A percentile compares a stretch with the other conserved stretches of the same genome.
phyloP scores from a whole-genome alignment of 2,329 filamentous ascomycete species.

The Orbilia oligospora region DNA sequence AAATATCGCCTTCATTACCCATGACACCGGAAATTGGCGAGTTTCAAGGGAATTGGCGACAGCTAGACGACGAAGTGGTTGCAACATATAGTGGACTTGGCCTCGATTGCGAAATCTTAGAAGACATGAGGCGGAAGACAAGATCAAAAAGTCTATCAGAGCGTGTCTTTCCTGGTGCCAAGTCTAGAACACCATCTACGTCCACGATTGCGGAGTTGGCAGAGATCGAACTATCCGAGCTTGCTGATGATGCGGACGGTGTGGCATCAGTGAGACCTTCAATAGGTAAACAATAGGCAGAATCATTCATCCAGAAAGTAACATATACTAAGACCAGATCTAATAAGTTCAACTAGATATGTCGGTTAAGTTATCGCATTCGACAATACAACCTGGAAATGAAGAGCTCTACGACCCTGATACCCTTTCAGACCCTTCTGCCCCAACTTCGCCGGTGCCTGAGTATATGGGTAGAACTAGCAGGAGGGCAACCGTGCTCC shows the following conservation, averaged over 20 bases:
- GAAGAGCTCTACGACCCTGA: constrained; percentile 64
- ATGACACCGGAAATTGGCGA: constrained; percentile 60
- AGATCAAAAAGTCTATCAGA: constrained; percentile 58
- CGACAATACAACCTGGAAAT: constrained; percentile 31
- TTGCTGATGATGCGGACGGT: constrained; percentile 8
- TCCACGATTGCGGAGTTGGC: constrained; percentile 52
- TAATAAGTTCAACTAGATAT: constrained; percentile 22
- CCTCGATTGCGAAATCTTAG: constrained; percentile 60
- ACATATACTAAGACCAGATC: constrained; percentile 5
- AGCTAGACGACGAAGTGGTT: constrained; percentile 55
- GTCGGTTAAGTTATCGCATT: constrained; percentile 5
- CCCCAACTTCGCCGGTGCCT: constrained; percentile 63
- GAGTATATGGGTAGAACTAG: constrained; percentile 60
- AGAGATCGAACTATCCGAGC: constrained; percentile 23
- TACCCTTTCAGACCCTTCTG: constrained; percentile 63
- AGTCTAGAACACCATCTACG: constrained; percentile 32
- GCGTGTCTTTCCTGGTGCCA: constrained; percentile 36
- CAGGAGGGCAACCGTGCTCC: constrained; percentile 63
- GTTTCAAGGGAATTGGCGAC: constrained; percentile 60
- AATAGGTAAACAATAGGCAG: constrained; percentile 15
- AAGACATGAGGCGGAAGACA: constrained; percentile 51
- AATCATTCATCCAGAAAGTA: neutral
- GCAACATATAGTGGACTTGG: constrained; percentile 56
- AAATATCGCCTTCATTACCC: constrained; percentile 48
- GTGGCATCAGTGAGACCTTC: neutral